phyloP scores from a whole-genome alignment of 345 rosid species.

The Streptanthus diversifolius region DNA sequence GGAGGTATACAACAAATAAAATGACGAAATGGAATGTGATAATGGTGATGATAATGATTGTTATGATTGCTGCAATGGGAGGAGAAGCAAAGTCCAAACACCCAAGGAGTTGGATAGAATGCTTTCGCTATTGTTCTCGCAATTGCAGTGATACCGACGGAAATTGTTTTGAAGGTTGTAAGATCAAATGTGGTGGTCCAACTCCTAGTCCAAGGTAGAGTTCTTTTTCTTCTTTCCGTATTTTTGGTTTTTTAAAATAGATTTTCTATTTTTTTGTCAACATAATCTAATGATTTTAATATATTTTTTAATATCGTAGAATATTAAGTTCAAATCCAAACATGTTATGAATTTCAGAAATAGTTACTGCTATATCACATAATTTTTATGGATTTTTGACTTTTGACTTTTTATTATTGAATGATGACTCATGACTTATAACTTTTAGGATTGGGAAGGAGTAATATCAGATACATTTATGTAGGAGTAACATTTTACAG shows the following conservation, averaged over 20 bases:
- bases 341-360: too few relatives aligned
- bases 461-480: not conserved
- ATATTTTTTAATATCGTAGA: too few relatives aligned
- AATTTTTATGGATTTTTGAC: too few relatives aligned
- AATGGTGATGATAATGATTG: constrained; percentile 8
- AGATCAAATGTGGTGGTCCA: constrained; percentile 26
- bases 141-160: constrained; percentile 7
- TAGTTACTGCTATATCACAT: too few relatives aligned
- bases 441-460: not conserved
- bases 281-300: too few relatives aligned
- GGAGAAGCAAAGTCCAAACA: not conserved
- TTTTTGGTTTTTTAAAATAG: too few relatives aligned
- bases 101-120: not conserved
- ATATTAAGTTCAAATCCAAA: too few relatives aligned
- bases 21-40: constrained; percentile 1
- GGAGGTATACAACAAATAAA: not conserved
- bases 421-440: not conserved
- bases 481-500: not conserved
- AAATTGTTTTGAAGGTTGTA: constrained; percentile 19
- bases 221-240: not conserved
- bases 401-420: not conserved
- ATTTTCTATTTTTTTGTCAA: too few relatives aligned
- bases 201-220: constrained; percentile 13
- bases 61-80: not conserved
- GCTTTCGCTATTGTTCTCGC: constrained; percentile 22